phyloP scores from a whole-genome alignment of 805 yeast genomes.

The Pichia cephalocereana region DNA sequence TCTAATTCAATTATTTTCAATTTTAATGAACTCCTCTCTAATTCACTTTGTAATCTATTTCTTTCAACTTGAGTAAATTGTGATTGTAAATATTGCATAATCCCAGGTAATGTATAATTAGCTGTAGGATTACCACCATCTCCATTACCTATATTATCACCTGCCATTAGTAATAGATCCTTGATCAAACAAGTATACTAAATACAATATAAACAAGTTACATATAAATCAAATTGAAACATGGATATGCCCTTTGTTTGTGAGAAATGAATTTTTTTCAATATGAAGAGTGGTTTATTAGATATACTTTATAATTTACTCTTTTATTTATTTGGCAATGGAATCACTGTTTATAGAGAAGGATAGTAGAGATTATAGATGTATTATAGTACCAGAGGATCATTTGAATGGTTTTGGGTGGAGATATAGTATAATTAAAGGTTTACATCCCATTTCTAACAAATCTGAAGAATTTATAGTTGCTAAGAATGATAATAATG shows the following conservation, averaged over 20 bases:
- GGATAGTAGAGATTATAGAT: neutral
- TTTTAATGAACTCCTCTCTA: slow-evolving; percentile 43
- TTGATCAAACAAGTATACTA: too few species aligned
- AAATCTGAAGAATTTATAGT: neutral
- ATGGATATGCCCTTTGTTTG: too few species aligned
- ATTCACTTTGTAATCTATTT: slow-evolving; percentile 40
- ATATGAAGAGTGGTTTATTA: too few species aligned
- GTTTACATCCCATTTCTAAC: neutral
- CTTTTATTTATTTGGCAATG: too few species aligned
- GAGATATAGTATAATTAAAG: neutral
- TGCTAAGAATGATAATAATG: neutral
- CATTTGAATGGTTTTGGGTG: neutral
- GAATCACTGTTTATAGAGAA: too few species aligned
- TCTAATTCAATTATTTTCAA: slow-evolving; percentile 42
- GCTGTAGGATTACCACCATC: neutral
- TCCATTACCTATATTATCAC: neutral
- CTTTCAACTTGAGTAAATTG: slow-evolving; percentile 41
- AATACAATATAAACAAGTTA: too few species aligned
- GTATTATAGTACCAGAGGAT: neutral
- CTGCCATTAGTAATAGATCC: too few species aligned
- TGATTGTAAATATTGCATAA: slow-evolving; percentile 49
- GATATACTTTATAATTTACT: too few species aligned
- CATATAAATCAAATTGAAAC: too few species aligned
- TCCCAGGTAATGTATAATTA: slow-evolving; percentile 44
- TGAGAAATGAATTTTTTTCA: too few species aligned